Percentiles rank a stretch among this genome's conserved stretches.
Evolutionary conservation across 2,329 filamentous ascomycete genomes (phyloP).

Genomic region (Colletotrichum cuscutae): DNA sequence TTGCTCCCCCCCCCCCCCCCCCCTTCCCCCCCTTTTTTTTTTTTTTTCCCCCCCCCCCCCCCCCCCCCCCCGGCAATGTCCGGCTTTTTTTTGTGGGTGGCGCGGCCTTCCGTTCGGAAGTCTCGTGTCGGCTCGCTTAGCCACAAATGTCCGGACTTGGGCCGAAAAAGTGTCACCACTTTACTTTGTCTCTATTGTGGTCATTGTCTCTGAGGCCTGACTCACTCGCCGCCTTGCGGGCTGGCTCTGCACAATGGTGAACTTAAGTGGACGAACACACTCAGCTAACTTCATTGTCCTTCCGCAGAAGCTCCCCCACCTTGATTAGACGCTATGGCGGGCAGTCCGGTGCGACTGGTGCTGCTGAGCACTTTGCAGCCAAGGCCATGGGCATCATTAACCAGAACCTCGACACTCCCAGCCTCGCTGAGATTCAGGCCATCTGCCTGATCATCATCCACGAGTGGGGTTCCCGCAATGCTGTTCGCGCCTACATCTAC

Average conservation of each 20-base stretch:
- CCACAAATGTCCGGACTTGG: constrained; percentile 28
- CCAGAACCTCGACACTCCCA: constrained; percentile 68
- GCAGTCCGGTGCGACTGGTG: constrained; percentile 59
- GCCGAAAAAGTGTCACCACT: background rate
- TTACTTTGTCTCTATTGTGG: background rate
- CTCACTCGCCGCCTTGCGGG: background rate
- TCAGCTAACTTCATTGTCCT: constrained; percentile 13
- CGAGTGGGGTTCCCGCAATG: constrained; percentile 71
- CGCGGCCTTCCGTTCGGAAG: constrained; percentile 32
- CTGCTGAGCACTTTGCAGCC: constrained; percentile 68
- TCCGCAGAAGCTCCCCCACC: constrained; percentile 61
- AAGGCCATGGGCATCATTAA: constrained; percentile 68
- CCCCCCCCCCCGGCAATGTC: constrained; percentile 38
- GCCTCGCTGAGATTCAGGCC: constrained; percentile 69
- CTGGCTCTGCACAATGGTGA: background rate
- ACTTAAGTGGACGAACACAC: background rate
- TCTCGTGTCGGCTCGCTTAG: constrained; percentile 25
- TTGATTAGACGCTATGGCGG: constrained; percentile 69
- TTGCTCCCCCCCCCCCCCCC: no score
- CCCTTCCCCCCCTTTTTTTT: no score
- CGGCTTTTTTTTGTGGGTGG: constrained; percentile 33
- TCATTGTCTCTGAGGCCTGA: constrained; percentile 22
- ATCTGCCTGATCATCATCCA: constrained; percentile 70
- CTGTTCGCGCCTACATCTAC: constrained; percentile 71
- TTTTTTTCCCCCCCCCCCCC: constrained; percentile 38